These are phyloP conservation scores for Pyrenophora teres DNA, from an alignment of 2,329 filamentous ascomycete genomes.

Conservation along the genomic window DNA sequence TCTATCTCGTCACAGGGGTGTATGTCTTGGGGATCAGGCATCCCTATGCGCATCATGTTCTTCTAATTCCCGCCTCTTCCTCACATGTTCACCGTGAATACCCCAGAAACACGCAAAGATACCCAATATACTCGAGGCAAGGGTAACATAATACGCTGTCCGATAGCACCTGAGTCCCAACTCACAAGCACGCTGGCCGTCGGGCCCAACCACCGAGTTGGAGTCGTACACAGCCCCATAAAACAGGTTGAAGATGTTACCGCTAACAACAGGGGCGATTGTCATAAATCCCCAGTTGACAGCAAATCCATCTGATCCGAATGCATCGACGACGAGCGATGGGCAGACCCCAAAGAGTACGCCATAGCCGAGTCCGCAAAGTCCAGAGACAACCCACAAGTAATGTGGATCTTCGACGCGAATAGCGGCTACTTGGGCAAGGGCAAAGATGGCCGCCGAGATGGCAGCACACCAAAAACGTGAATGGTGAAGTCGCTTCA, in stretches of 20 bases:
- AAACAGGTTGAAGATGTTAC: slow-evolving; percentile 89
- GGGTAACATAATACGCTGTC: slow-evolving; percentile 78
- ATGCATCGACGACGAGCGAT: slow-evolving; percentile 82
- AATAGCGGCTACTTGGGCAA: slow-evolving; percentile 78
- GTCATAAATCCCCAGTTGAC: slow-evolving; percentile 99
- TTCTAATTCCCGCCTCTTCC: slow-evolving; percentile 40
- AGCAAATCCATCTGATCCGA: slow-evolving; percentile 84
- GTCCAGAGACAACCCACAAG: slow-evolving; percentile 76
- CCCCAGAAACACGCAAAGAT: slow-evolving; percentile 72
- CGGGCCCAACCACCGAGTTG: slow-evolving; percentile 71
- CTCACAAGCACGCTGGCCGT: slow-evolving; percentile 74
- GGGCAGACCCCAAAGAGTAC: slow-evolving; percentile 94
- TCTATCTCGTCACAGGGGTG: too few relatives aligned
- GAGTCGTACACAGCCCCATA: slow-evolving; percentile 84
- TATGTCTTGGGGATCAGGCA: slow-evolving; percentile 17
- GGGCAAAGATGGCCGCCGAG: slow-evolving; percentile 75
- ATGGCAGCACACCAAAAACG: slow-evolving; percentile 89
- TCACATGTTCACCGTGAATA: slow-evolving; percentile 63
- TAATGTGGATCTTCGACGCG: slow-evolving; percentile 76
- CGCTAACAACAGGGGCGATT: slow-evolving; percentile 81
- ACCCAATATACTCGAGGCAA: slow-evolving; percentile 71
- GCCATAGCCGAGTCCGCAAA: slow-evolving; percentile 89
- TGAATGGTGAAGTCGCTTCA: slow-evolving; percentile 77
- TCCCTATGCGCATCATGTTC: slow-evolving; percentile 39
- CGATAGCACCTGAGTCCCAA: slow-evolving; percentile 82